Evolutionary conservation across 331 rosid species (phyloP).

Genomic region (Acacia pycnantha): DNA sequence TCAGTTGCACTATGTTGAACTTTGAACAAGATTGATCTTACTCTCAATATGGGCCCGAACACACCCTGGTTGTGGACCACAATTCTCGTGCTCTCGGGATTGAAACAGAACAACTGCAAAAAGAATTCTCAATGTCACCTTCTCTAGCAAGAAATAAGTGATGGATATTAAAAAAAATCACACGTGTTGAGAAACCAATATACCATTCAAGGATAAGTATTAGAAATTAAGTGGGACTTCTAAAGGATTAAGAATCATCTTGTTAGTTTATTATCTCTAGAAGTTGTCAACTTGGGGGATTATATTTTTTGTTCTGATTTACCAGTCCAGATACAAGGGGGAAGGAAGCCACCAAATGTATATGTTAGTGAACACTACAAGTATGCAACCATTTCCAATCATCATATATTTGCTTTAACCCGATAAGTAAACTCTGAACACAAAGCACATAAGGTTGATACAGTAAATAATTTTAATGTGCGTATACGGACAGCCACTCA

Average conservation of each 20-base stretch:
- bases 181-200: background rate
- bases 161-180: background rate
- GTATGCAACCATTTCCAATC: background rate
- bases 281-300: background rate
- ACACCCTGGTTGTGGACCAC: slow-evolving; percentile 93
- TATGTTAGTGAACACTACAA: background rate
- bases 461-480: background rate
- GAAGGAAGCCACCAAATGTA: background rate
- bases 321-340: background rate
- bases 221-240: background rate
- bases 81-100: slow-evolving; percentile 92
- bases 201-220: background rate
- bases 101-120: slow-evolving; percentile 91
- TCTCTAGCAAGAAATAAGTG: slow-evolving; percentile 14
- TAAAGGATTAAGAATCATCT: background rate
- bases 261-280: background rate
- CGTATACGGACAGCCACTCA: slow-evolving; percentile 8
- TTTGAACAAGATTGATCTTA: slow-evolving; percentile 45
- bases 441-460: slow-evolving; percentile 4
- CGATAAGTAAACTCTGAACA: background rate
- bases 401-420: background rate
- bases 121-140: slow-evolving; percentile 29
- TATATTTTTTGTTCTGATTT: background rate
- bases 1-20: slow-evolving; percentile 17
- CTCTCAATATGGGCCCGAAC: slow-evolving; percentile 99